These are phyloP conservation scores for Penicillium sp. DNA, from an alignment of 2,329 filamentous ascomycete species.

Conservation along the genomic window DNA sequence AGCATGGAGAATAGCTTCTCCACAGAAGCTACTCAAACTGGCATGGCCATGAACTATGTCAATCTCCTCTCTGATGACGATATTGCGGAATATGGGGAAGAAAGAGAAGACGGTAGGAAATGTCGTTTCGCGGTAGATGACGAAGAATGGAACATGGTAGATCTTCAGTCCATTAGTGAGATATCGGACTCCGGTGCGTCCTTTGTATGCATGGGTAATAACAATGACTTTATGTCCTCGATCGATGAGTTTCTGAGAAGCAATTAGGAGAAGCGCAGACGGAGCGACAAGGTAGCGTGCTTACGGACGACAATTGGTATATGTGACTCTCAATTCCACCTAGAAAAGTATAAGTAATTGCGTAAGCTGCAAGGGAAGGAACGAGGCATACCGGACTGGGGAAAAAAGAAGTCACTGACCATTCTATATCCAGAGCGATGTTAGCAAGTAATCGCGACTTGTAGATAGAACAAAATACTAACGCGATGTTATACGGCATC, in stretches of 20 bases:
- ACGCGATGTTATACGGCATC: slow-evolving; percentile 73
- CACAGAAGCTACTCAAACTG: slow-evolving; percentile 87
- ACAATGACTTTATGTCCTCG: slow-evolving; percentile 97
- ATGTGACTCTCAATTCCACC: slow-evolving; percentile 96
- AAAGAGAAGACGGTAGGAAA: slow-evolving; percentile 98
- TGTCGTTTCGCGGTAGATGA: slow-evolving; percentile 90
- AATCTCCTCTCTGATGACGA: slow-evolving; percentile 89
- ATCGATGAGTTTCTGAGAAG: slow-evolving; percentile 78
- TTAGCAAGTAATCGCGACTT: slow-evolving; percentile 28
- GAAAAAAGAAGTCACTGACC: slow-evolving; percentile 99
- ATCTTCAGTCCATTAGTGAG: slow-evolving; percentile 97
- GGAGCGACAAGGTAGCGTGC: slow-evolving; percentile 16
- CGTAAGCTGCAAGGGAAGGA: neutral
- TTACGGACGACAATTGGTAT: slow-evolving; percentile 83
- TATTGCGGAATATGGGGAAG: slow-evolving; percentile 96
- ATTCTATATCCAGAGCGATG: slow-evolving; percentile 55
- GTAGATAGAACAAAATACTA: slow-evolving; percentile 32
- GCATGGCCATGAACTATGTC: slow-evolving; percentile 98
- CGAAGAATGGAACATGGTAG: slow-evolving; percentile 93
- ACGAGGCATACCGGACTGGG: slow-evolving; percentile 67
- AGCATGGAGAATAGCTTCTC: slow-evolving; percentile 91
- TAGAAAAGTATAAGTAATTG: slow-evolving; percentile 29
- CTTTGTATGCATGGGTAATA: slow-evolving; percentile 92
- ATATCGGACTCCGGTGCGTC: slow-evolving; percentile 87
- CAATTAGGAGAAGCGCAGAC: slow-evolving; percentile 11